A percentile compares a stretch with the other conserved stretches of the same genome.
phyloP scores from a whole-genome alignment of 139 green algal genomes.

The Haematococcus lacustris region DNA sequence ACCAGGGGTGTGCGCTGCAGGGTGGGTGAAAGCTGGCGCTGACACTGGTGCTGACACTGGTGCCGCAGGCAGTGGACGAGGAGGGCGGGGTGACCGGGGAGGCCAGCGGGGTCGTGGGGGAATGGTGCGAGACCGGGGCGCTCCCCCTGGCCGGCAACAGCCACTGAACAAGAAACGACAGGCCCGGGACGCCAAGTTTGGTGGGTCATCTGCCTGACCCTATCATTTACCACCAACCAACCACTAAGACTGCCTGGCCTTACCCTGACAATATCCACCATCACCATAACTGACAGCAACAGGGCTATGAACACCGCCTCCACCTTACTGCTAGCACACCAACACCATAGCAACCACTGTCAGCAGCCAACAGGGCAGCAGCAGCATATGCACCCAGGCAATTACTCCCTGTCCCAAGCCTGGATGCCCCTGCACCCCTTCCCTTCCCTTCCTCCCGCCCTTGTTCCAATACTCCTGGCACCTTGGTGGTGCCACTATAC shows the following conservation, averaged over 20 bases:
- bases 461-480: too few species aligned
- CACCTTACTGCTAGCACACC: neutral
- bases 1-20: too few species aligned
- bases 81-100: conserved; percentile 6
- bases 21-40: too few species aligned
- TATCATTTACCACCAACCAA: neutral
- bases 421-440: neutral
- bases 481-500: neutral
- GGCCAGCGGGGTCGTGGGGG: conserved; percentile 11
- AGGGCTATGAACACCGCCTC: neutral
- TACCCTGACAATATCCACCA: neutral
- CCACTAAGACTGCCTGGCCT: neutral
- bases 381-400: neutral
- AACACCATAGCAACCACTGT: neutral
- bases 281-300: too few species aligned
- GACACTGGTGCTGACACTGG: too few species aligned
- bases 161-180: conserved; percentile 47
- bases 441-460: neutral
- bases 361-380: neutral
- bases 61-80: conserved; percentile 8
- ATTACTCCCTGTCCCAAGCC: neutral
- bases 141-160: conserved; percentile 8
- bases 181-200: conserved; percentile 60
- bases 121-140: conserved; percentile 12
- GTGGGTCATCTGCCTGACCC: conserved; percentile 13